These are phyloP conservation scores for Simplicillium aogashimaense DNA, from an alignment of 2,329 filamentous ascomycete genomes.

Conservation along the genomic window DNA sequence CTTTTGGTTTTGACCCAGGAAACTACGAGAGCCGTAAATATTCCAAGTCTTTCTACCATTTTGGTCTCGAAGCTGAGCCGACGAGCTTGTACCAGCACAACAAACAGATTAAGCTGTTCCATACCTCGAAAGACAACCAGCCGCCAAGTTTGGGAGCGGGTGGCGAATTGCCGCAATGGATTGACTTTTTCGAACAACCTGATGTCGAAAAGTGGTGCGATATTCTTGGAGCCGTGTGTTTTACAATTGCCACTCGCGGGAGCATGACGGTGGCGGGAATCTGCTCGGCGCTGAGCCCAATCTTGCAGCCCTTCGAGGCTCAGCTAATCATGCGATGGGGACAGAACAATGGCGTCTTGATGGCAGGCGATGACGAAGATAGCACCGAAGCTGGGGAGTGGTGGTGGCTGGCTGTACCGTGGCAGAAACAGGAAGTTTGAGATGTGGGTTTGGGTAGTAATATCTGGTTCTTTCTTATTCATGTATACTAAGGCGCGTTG, in stretches of 20 bases:
- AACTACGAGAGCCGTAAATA: slow-evolving; percentile 63
- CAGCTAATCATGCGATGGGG: slow-evolving; percentile 51
- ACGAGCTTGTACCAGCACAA: slow-evolving; percentile 55
- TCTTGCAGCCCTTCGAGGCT: slow-evolving; percentile 55
- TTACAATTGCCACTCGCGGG: slow-evolving; percentile 52
- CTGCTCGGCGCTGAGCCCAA: slow-evolving; percentile 43
- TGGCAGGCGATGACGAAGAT: slow-evolving; percentile 27
- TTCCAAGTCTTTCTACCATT: slow-evolving; percentile 55
- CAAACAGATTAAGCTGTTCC: slow-evolving; percentile 33
- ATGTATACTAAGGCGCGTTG: neutral
- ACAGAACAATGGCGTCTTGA: slow-evolving; percentile 38
- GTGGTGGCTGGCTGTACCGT: slow-evolving; percentile 54
- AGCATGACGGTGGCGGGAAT: slow-evolving; percentile 43
- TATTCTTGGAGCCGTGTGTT: slow-evolving; percentile 51
- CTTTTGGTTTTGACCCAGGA: slow-evolving; percentile 60
- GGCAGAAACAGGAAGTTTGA: slow-evolving; percentile 2
- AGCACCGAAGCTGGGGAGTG: slow-evolving; percentile 43
- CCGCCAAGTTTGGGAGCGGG: slow-evolving; percentile 31
- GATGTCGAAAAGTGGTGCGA: slow-evolving; percentile 55
- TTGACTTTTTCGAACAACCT: slow-evolving; percentile 53
- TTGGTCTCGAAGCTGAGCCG: slow-evolving; percentile 49
- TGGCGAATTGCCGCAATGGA: slow-evolving; percentile 59
- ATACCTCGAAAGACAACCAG: slow-evolving; percentile 21
- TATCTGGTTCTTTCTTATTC: no score
- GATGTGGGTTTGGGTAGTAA: neutral